A percentile compares a stretch with the other conserved stretches of the same genome.
Conservation (phyloP, 192 early-diverging fungal species). For the Chytriomyces sp. region DNA sequence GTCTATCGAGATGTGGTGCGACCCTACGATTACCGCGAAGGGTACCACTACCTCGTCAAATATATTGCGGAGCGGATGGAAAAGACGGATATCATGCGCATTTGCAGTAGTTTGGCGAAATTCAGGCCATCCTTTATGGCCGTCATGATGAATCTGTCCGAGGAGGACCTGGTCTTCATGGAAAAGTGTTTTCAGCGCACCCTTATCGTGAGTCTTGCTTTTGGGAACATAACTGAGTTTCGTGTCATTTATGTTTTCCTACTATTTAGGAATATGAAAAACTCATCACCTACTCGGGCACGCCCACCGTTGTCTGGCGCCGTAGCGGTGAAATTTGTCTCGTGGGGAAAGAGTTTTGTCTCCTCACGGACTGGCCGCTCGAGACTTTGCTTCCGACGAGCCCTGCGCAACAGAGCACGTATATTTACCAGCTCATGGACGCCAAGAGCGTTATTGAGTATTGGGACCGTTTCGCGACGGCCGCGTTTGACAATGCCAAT, state of each 20-base stretch:
- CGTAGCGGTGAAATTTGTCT: conserved; percentile 94
- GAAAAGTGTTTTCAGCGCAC: conserved; percentile 96
- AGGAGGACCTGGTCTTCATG: conserved; percentile 94
- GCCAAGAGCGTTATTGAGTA: conserved; percentile 89
- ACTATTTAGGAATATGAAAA: conserved; percentile 86
- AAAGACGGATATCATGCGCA: conserved; percentile 84
- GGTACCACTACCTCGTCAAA: conserved; percentile 88
- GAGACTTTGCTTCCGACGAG: conserved; percentile 65
- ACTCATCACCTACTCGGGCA: conserved; percentile 92
- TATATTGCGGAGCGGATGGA: conserved; percentile 83
- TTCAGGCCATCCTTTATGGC: conserved; percentile 94
- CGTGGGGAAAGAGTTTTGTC: conserved; percentile 94
- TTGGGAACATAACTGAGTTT: conserved; percentile 46
- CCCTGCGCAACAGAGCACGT: conserved; percentile 63
- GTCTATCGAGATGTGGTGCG: conserved; percentile 79
- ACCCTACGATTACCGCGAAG: conserved; percentile 91
- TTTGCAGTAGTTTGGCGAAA: conserved; percentile 83
- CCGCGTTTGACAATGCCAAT: conserved; percentile 94
- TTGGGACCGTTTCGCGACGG: conserved; percentile 91
- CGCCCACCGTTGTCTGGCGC: conserved; percentile 95
- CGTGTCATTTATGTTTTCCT: neutral
- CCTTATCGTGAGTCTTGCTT: conserved; percentile 58
- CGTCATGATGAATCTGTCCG: conserved; percentile 89
- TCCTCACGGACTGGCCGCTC: conserved; percentile 88
- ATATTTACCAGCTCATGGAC: conserved; percentile 94